Evolutionary conservation across 2,329 filamentous ascomycete species (phyloP).

Genomic region (Hymenoscyphus occultus): DNA sequence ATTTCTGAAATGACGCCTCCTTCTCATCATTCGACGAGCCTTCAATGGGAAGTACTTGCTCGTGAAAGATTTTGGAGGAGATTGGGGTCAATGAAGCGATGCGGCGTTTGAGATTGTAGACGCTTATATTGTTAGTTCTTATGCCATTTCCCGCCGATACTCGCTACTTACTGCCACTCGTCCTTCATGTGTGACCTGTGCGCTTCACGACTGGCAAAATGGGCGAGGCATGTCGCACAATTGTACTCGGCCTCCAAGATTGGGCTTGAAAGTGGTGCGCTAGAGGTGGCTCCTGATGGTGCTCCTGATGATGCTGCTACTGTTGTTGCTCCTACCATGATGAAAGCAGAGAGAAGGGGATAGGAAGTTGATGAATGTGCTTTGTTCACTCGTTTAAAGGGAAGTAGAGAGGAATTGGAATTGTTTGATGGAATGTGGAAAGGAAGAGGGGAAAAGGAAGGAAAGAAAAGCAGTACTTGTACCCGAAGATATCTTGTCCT

Average conservation of each 20-base stretch:
- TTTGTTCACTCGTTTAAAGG: not conserved
- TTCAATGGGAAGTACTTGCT: conserved; percentile 13
- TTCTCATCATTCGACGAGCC: conserved; percentile 3
- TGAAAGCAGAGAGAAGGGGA: not conserved
- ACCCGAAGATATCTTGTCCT: not conserved
- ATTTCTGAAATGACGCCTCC: conserved; percentile 14
- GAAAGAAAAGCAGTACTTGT: conserved; percentile 2
- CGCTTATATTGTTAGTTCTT: conserved; percentile 13
- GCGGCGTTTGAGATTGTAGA: conserved; percentile 25
- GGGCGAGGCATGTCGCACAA: conserved; percentile 13
- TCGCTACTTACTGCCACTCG: conserved; percentile 16
- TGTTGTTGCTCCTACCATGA: not conserved
- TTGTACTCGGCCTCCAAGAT: conserved; percentile 1
- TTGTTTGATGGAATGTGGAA: not conserved
- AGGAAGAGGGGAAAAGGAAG: not conserved
- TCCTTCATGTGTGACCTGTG: conserved; percentile 16
- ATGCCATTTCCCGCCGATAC: not conserved
- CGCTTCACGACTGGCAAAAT: conserved; percentile 10
- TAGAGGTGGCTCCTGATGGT: not conserved
- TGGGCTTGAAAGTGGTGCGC: not conserved
- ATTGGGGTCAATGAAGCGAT: conserved; percentile 23
- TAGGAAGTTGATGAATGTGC: not conserved
- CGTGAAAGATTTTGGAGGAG: conserved; percentile 15
- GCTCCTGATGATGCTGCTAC: too few species aligned
- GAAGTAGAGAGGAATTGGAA: not conserved